These are phyloP conservation scores for Firmiana major DNA, from an alignment of 345 rosid genomes.

Conservation along the genomic window DNA sequence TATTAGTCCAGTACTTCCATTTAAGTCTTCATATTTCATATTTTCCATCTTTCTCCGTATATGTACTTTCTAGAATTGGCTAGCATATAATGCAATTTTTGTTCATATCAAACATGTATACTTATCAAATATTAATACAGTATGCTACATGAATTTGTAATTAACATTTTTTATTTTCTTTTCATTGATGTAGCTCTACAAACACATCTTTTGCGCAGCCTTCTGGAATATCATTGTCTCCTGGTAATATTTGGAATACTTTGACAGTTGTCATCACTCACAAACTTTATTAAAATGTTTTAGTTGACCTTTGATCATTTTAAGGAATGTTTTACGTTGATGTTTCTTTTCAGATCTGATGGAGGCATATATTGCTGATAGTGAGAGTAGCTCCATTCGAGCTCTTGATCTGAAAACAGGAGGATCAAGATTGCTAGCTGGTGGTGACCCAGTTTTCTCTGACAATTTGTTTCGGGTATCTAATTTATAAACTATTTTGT, in stretches of 20 bases:
- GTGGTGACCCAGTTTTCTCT: slow-evolving; percentile 79
- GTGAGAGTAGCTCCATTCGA: slow-evolving; percentile 95
- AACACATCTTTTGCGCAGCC: slow-evolving; percentile 92
- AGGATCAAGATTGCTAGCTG: slow-evolving; percentile 81
- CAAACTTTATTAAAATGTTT: not conserved
- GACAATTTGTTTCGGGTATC: slow-evolving; percentile 85
- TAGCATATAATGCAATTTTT: not conserved
- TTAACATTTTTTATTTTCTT: slow-evolving; percentile 11
- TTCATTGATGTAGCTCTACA: slow-evolving; percentile 49
- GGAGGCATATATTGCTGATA: slow-evolving; percentile 82
- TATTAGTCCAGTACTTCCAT: not conserved
- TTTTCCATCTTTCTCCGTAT: not conserved
- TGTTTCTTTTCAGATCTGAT: slow-evolving; percentile 43
- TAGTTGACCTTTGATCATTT: not conserved
- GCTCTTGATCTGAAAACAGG: slow-evolving; percentile 79
- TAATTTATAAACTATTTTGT: not conserved
- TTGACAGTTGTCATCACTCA: slow-evolving; percentile 3
- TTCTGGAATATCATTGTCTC: slow-evolving; percentile 75
- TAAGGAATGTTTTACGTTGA: not conserved
- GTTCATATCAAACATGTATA: not conserved
- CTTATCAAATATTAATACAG: not conserved
- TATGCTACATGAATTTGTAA: not conserved
- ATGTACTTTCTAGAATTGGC: not conserved
- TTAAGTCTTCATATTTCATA: not conserved
- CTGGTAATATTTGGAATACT: slow-evolving; percentile 42